phyloP scores from a whole-genome alignment of 2,329 filamentous ascomycete genomes.

The Raffaelea albimanens region DNA sequence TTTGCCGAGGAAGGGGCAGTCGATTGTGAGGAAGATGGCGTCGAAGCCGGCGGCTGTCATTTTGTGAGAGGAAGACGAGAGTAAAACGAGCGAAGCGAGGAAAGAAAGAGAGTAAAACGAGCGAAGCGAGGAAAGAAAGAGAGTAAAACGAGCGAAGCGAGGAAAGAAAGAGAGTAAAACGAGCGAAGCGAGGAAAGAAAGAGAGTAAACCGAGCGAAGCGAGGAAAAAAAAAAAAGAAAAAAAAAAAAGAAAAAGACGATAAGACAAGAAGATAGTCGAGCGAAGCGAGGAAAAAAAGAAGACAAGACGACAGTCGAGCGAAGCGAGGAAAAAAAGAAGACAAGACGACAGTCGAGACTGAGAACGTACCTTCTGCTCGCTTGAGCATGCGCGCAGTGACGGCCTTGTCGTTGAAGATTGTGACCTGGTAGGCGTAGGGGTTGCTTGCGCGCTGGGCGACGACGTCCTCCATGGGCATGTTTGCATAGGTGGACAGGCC shows the following conservation, averaged over 20 bases:
- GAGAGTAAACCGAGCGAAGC: too few relatives aligned
- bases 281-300: background rate
- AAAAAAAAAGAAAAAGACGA: too few relatives aligned
- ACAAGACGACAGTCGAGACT: background rate
- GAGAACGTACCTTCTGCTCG: conserved; percentile 2
- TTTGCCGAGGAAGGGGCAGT: conserved; percentile 41
- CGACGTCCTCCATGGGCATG: conserved; percentile 34
- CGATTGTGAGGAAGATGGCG: conserved; percentile 40
- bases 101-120: too few relatives aligned
- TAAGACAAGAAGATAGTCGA: too few relatives aligned
- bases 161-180: background rate
- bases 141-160: background rate
- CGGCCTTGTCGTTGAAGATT: conserved; percentile 35
- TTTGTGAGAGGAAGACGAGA: too few relatives aligned
- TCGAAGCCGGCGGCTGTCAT: conserved; percentile 2
- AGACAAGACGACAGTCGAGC: too few relatives aligned
- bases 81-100: background rate
- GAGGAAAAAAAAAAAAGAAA: too few relatives aligned
- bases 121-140: too few relatives aligned
- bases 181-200: background rate
- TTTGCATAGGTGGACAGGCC: conserved; percentile 38
- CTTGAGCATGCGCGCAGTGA: conserved; percentile 28
- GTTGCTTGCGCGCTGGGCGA: conserved; percentile 23
- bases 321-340: background rate
- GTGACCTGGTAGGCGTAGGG: conserved; percentile 45